Conservation (phyloP, 345 rosid species). For the Arabis alpina region DNA sequence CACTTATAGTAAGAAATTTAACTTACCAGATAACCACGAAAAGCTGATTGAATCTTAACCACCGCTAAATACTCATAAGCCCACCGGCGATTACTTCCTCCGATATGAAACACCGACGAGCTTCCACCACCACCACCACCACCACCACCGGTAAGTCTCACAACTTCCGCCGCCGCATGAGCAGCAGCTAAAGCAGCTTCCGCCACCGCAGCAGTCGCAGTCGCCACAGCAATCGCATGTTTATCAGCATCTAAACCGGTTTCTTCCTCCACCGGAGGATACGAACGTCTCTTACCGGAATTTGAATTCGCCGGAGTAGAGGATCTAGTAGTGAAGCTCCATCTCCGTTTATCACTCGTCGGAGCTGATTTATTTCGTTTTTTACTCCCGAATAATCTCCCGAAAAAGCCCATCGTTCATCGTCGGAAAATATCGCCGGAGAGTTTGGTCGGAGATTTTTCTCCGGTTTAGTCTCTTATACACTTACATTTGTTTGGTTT, state of each 20-base stretch:
- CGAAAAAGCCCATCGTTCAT: constrained; percentile 75
- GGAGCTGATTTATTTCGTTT: constrained; percentile 40
- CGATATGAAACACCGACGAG: constrained; percentile 28
- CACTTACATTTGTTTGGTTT: too few species aligned
- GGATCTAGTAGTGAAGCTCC: constrained; percentile 73
- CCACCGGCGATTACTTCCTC: constrained; percentile 45
- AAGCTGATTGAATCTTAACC: constrained; percentile 75
- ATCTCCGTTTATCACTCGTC: constrained; percentile 49
- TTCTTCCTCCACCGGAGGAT: constrained; percentile 14
- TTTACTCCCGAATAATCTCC: constrained; percentile 74
- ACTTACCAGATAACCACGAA: constrained; percentile 93
- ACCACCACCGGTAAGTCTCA: constrained; percentile 62
- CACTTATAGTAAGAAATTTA: background rate
- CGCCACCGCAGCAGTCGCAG: constrained; percentile 73
- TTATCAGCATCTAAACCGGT: constrained; percentile 57
- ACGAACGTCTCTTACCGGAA: constrained; percentile 26
- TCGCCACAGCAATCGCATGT: constrained; percentile 64
- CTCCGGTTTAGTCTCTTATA: background rate
- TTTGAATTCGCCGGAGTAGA: constrained; percentile 41
- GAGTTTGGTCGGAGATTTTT: background rate
- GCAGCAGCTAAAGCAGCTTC: constrained; percentile 96
- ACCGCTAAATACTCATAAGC: constrained; percentile 53
- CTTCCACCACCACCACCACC: constrained; percentile 39
- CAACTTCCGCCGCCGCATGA: constrained; percentile 93
- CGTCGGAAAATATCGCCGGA: background rate